A percentile compares a stretch with the other conserved stretches of the same genome.
phyloP scores from a whole-genome alignment of 148 eudicot species.

The Rhododendron williamsianum region DNA sequence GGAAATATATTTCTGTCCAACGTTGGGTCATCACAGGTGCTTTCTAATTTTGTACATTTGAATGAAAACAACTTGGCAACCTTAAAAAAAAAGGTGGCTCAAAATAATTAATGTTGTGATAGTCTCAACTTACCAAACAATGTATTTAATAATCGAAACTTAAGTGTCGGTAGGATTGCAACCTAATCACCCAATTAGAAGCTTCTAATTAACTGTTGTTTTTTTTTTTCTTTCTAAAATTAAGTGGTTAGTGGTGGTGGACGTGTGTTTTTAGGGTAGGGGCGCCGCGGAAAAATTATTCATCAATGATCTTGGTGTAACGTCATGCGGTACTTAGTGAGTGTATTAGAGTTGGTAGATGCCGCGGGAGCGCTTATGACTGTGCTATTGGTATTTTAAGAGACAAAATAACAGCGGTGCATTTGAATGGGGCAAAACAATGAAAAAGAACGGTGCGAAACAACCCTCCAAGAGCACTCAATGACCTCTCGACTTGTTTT shows the following conservation, averaged over 20 bases:
- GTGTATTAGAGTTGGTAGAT: not conserved
- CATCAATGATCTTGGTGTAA: not conserved
- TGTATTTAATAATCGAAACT: not conserved
- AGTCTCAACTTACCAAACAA: not conserved
- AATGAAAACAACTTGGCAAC: conserved; percentile 9
- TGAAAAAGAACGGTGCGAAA: not conserved
- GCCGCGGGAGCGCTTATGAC: not conserved
- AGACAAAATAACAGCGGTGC: not conserved
- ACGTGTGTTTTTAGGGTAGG: not conserved
- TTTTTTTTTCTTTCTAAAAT: no score
- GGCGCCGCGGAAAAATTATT: not conserved
- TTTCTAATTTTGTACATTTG: not conserved
- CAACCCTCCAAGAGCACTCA: not conserved
- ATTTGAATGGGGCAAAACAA: not conserved
- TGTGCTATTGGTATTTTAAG: not conserved
- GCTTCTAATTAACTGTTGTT: not conserved
- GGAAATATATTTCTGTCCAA: not conserved
- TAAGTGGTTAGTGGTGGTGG: no score
- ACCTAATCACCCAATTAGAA: not conserved
- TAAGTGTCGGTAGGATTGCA: not conserved
- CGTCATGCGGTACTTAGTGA: not conserved
- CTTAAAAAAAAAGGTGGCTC: not conserved
- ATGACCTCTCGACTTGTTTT: not conserved
- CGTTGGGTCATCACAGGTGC: not conserved
- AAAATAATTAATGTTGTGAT: not conserved